Conservation (phyloP, 129 eudicot genomes). For the Arctium lappa region DNA sequence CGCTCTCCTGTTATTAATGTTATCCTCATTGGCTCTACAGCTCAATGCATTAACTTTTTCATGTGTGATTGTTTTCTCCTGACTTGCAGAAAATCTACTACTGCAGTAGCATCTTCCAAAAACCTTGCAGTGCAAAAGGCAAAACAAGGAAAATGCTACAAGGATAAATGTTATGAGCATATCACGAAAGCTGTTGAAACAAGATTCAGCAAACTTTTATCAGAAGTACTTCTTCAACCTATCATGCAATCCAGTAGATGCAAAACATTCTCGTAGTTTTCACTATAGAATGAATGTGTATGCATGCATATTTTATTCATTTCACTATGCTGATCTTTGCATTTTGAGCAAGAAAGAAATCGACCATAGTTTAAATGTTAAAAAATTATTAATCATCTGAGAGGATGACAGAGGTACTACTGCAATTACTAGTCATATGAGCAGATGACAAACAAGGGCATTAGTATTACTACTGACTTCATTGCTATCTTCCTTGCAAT, state of each 20-base stretch:
- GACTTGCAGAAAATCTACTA: conserved; percentile 52
- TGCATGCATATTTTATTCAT: not conserved
- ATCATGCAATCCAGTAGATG: conserved; percentile 13
- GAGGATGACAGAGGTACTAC: not conserved
- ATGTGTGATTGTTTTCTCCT: conserved; percentile 6
- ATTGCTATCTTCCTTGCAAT: not conserved
- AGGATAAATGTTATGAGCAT: conserved; percentile 93
- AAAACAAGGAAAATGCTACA: conserved; percentile 92
- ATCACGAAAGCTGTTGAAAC: conserved; percentile 79
- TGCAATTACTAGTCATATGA: not conserved
- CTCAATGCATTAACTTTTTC: not conserved
- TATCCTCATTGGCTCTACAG: not conserved
- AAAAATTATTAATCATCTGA: not conserved
- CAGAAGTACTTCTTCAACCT: conserved; percentile 54
- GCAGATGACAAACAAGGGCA: not conserved
- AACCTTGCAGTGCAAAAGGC: conserved; percentile 63
- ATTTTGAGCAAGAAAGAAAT: not conserved
- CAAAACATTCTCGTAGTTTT: not conserved
- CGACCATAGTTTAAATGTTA: not conserved
- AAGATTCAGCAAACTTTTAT: conserved; percentile 64
- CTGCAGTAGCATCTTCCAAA: conserved; percentile 49
- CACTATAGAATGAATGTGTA: not conserved
- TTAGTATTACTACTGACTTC: not conserved
- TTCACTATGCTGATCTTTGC: not conserved
- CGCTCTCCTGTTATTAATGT: not conserved